Evolutionary conservation across 2,329 filamentous ascomycete species (phyloP), one percentile per base, ranked within the genome.

Genomic region (Rhynchosporium secalis): DNA sequence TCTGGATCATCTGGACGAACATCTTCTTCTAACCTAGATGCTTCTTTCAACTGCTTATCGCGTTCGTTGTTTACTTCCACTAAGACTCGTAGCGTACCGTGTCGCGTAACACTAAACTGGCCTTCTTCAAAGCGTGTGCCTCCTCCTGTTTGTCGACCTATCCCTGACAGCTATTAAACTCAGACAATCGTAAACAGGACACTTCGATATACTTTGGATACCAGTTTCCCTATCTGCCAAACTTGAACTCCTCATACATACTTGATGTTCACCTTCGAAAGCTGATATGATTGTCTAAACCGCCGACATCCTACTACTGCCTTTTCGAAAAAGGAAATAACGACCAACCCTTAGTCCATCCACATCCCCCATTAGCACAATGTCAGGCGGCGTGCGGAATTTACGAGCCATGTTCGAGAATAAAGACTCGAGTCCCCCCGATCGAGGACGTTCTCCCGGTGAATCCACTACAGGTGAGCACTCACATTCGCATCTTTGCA

Each of bases 371-470:
- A 10, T 45, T 54, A 40, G 15, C 38, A 58, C 13, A 56, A 58
- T 54, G 38, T 40, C 38, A 33, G 66, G 68, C 61, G 71, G 71
- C 36, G 70, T 74, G 29, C 68, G 86, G 84, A 90, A 90, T 78
- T 84, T 93, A 68, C 83, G 88, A 71, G 90, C 90, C 72, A 91
- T 90, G 83, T 92, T 92, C 75, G 90, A 64, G 48, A 85, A 86
- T 74, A 90, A 86, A 76, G 84, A 82, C 74, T 79, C 80, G 67
- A 69, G 66, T 59, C 71, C 71, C 20, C 69, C 71, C 58, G 87
- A 89, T 66, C 82, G 89, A 78, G 89, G 89, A 65, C 82, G 89
- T 75, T 89, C 87, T 62, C 88, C 88, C 59, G 85, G 81, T 66
- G 76, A 76, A 66, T 76, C 77, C 64, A 74, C 77, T 65, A 74